Evolutionary conservation across 139 green algal species (phyloP).

Genomic region (Choricystis sp.): DNA sequence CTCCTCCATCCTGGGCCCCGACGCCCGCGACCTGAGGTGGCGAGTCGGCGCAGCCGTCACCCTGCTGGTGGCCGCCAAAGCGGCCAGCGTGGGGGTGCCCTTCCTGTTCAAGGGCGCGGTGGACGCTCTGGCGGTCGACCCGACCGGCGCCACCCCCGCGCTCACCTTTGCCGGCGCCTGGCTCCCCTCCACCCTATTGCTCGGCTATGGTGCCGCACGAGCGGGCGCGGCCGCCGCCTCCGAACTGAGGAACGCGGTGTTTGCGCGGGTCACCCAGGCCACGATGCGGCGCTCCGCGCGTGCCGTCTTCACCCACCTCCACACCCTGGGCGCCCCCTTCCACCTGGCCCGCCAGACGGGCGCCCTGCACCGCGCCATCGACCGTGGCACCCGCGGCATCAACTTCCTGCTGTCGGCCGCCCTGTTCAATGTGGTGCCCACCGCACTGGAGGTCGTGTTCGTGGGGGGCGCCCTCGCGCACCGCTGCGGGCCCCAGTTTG

Average conservation of each 20-base stretch:
- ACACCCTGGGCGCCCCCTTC: conserved; percentile 71
- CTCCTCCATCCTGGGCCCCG: conserved; percentile 22
- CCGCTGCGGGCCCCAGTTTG: conserved; percentile 79
- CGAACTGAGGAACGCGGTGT: conserved; percentile 79
- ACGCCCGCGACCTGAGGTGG: conserved; percentile 27
- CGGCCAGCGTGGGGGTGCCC: conserved; percentile 52
- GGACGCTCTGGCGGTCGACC: conserved; percentile 48
- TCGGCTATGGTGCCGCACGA: conserved; percentile 53
- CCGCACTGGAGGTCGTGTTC: conserved; percentile 70
- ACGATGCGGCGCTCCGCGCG: conserved; percentile 52
- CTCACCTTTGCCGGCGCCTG: conserved; percentile 17
- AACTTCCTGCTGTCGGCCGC: conserved; percentile 78
- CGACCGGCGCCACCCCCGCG: conserved; percentile 16
- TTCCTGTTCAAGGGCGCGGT: conserved; percentile 92
- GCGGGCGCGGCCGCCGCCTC: conserved; percentile 48
- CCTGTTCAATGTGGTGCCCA: conserved; percentile 95
- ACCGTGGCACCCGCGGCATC: conserved; percentile 84
- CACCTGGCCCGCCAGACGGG: conserved; percentile 83
- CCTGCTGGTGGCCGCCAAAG: conserved; percentile 38
- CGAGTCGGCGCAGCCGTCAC: conserved; percentile 38
- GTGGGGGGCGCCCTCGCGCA: conserved; percentile 69
- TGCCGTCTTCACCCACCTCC: conserved; percentile 75
- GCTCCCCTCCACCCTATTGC: conserved; percentile 52
- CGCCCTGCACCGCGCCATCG: conserved; percentile 66
- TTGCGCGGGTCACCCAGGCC: conserved; percentile 65